phyloP scores from a whole-genome alignment of 306 rosid genomes.

The Lathyrus sativus region DNA sequence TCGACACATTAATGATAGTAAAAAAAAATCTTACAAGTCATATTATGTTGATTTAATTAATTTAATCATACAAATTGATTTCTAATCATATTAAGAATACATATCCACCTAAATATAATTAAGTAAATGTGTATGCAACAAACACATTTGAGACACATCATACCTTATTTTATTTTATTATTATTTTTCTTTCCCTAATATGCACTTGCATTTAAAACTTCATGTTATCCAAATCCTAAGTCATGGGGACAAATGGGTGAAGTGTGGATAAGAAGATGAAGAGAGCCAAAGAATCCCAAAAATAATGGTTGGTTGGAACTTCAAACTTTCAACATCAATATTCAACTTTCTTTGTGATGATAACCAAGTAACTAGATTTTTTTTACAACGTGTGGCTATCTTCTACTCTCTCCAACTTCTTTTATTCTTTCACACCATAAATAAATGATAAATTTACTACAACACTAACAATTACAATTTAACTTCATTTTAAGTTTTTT shows the following conservation, averaged over 20 bases:
- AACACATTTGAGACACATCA: background rate
- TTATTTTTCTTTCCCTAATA: background rate
- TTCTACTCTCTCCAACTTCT: background rate
- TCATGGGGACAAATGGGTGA: conserved; percentile 7
- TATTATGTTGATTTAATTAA: no score
- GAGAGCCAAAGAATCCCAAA: conserved; percentile 28
- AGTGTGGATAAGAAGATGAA: conserved; percentile 41
- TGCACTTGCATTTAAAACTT: background rate
- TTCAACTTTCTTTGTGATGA: conserved; percentile 5
- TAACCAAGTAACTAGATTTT: conserved; percentile 37
- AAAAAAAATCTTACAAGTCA: no score
- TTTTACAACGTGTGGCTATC: conserved; percentile 31
- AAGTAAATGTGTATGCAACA: background rate
- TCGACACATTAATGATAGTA: no score
- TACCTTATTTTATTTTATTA: background rate
- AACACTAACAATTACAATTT: no score
- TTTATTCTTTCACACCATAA: background rate
- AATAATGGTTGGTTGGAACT: conserved; percentile 27
- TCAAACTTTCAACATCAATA: conserved; percentile 34
- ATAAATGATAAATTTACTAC: background rate
- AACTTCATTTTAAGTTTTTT: background rate
- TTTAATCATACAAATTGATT: no score
- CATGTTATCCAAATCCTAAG: conserved; percentile 6
- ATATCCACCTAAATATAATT: no score
- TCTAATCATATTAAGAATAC: no score